Conservation (phyloP, 805 yeast species). For the Candida palmyrensis region DNA sequence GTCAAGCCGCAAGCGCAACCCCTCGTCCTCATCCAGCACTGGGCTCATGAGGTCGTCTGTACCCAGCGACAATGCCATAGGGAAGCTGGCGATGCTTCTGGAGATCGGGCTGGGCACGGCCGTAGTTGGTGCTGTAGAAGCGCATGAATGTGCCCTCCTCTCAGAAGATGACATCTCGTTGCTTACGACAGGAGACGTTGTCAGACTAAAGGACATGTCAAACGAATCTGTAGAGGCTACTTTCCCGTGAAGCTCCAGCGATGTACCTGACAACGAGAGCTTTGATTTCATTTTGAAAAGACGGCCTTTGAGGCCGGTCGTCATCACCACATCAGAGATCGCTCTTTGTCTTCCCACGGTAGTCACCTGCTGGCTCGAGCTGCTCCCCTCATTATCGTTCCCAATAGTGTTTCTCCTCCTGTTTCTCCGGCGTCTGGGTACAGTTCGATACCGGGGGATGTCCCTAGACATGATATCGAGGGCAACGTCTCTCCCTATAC, state of each 20-base stretch:
- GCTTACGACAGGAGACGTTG: no score
- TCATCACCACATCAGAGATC: slow-evolving; percentile 1
- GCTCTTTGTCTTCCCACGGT: neutral
- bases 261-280: slow-evolving; percentile 10
- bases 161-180: no score
- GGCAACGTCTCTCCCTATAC: slow-evolving; percentile 74
- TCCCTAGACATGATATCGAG: slow-evolving; percentile 70
- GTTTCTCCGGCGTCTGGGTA: slow-evolving; percentile 65
- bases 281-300: slow-evolving; percentile 4
- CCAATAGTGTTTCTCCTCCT: slow-evolving; percentile 17
- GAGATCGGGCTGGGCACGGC: no score
- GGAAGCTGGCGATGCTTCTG: no score
- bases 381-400: neutral
- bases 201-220: slow-evolving; percentile 5
- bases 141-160: no score
- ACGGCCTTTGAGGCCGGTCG: slow-evolving; percentile 1
- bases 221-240: slow-evolving; percentile 10
- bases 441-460: slow-evolving; percentile 72
- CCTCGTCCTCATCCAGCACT: slow-evolving; percentile 6
- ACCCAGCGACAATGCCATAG: no score
- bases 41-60: no score
- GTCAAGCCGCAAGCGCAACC: no score
- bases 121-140: no score
- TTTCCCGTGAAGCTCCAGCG: no score
- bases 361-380: no score